Evolutionary conservation across 345 rosid species (phyloP), one percentile per base, ranked within the genome.

Genomic region (Murraya paniculata): DNA sequence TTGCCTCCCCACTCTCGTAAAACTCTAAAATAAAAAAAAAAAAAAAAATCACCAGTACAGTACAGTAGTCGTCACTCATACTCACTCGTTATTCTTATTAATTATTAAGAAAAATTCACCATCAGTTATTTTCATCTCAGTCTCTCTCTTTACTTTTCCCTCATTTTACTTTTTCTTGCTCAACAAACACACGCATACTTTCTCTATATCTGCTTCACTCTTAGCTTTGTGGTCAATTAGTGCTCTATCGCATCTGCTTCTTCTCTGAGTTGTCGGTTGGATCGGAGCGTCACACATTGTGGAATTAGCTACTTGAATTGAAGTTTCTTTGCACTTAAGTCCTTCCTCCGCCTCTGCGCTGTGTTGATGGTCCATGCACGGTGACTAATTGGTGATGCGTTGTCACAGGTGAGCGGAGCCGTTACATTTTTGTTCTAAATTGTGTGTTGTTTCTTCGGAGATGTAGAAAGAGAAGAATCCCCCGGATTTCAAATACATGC

Each of bases 151-250:
- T 58, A 36, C 79, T 83, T 84, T 85, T 31, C 65, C 80, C 73
- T 45, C 80, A 53, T 79, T 82, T 79, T 64, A 55, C 72, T 24
- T 80, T 80, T 77, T 76, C 84, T 67, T 36, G 72, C 76, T 76
- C 75, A 72, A 83, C 88, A 78, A 79, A 77, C 77, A 80, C 86
- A 71, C 45, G 33, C 71, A 59, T 61, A 53, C 76, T 80, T 62
- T 38, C 7, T 41, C 45, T 58, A 39, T 65, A n/a, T 35, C 77
- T 77, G 66, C n/a, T 31, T 33, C 16, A 57, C 33, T 53, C 16
- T 65, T 36, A 8, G 70, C 48, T 9, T 22, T 8, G 70, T 65
- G 48, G 45, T 8, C 22, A 53, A 53, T 53, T 18, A 9, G 39
- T n/a, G 36, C 13, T 36, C 27, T 18, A 27, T 45, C 18, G 48